Base-by-base conservation (phyloP, 371 early-diverging fungal species). In the Rhizomucor pusillus region DNA sequence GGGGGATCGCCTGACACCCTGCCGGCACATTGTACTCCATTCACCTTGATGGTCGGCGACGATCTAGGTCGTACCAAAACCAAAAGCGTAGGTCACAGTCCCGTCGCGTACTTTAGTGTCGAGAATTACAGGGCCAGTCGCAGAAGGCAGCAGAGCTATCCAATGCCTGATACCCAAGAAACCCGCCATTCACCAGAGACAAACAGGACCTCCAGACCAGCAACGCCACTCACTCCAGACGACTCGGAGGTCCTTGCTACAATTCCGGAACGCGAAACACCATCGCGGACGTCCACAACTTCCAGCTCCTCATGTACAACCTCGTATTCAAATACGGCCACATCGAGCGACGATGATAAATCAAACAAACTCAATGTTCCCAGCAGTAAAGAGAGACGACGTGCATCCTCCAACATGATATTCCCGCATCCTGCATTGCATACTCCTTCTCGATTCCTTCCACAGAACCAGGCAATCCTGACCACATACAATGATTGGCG, bases 381-480 rank as follows among this genome's bases (percentile, higher is more conserved):
- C 29, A 45, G 13, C 11, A n/a, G 41, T 20, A 40, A 59, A n/a
- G 53, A 53, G 14, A 39, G 41, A 41, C 53, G 37, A 14, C 63
- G 51, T 16, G 46, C 52, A 14, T 54, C 54, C 12, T 29, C 50
- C 33, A 23, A 62, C 41, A 43, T 29, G 20, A 40, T 63, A 4
- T 60, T 60, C 20, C 59, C 59, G 3, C 59, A 54, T 20, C 56
- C 62, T 20, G 59, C 65, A 7, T 61, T 83, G 34, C 83, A 85
- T 52, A 77, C 76, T 20, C 79, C 81, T 9, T 74, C 80, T 0
- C 67, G 86, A 29, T 80, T 82, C 50, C 63, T 79, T 1, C 85
- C 84, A 4, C 81, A 81, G 51, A 78, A 73, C 41, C 83, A 87
- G 52, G 87, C 84, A 25, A 85, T 84, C 47, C 61, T 85, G 18